phyloP scores from a whole-genome alignment of 2,329 filamentous ascomycete genomes.

The Ophiostoma angusticollis region DNA sequence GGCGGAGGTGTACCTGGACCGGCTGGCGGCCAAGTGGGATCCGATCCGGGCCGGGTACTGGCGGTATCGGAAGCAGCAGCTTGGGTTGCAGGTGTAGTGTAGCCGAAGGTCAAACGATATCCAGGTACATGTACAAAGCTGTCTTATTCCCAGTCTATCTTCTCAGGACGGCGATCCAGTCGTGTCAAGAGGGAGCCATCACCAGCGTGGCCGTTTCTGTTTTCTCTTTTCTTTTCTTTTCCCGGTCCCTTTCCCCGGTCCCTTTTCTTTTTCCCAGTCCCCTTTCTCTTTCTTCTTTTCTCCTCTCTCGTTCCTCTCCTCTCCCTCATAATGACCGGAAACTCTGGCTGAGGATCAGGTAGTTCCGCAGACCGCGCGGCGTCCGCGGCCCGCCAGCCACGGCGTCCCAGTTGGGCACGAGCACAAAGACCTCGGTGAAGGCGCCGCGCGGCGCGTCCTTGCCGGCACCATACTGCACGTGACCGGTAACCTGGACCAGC shows the following conservation, averaged over 20 bases:
- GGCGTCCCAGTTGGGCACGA: conserved; percentile 61
- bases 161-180: too few species aligned
- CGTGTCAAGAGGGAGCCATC: too few species aligned
- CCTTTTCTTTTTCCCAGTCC: too few species aligned
- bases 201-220: background rate
- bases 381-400: conserved; percentile 36
- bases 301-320: background rate
- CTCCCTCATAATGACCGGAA: conserved; percentile 41
- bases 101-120: too few species aligned
- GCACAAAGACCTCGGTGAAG: conserved; percentile 69
- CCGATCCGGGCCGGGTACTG: conserved; percentile 85
- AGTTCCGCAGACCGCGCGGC: conserved; percentile 40
- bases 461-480: conserved; percentile 53
- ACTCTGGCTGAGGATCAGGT: conserved; percentile 60
- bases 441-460: conserved; percentile 50
- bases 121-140: too few species aligned
- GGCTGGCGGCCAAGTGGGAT: conserved; percentile 79
- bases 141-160: too few species aligned
- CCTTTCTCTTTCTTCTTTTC: background rate
- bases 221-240: background rate
- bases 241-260: too few species aligned
- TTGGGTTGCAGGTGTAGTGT: too few species aligned
- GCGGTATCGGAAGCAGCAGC: conserved; percentile 56
- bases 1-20: conserved; percentile 56
- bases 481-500: conserved; percentile 60